phyloP scores from a whole-genome alignment of 2,329 filamentous ascomycete genomes.

The Pseudogymnoascus sp. region DNA sequence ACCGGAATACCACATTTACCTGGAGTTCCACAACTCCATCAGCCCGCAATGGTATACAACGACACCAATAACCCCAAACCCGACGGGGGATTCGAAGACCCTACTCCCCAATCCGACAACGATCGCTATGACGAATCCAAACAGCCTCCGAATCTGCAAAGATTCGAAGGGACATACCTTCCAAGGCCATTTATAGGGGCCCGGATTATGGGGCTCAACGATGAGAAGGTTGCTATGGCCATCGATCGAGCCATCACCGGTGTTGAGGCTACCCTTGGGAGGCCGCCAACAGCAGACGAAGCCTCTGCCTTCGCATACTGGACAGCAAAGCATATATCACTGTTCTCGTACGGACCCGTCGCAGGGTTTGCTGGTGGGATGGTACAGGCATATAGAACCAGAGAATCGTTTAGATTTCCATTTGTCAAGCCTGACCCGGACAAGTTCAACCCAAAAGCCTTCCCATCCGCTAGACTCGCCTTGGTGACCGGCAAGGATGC shows the following conservation, averaged over 20 bases:
- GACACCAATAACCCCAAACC: slow-evolving; percentile 1
- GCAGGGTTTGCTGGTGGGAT: slow-evolving; percentile 19
- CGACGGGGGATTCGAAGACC: slow-evolving; percentile 4
- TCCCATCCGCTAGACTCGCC: slow-evolving; percentile 12
- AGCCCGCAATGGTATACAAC: slow-evolving; percentile 4
- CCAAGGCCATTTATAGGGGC: slow-evolving; percentile 21
- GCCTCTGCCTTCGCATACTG: slow-evolving; percentile 21
- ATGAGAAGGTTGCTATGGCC: slow-evolving; percentile 8
- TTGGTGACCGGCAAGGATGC: slow-evolving; percentile 16
- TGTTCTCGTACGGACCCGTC: slow-evolving; percentile 21
- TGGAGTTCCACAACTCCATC: background rate
- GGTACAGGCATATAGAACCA: slow-evolving; percentile 19
- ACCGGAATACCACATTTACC: background rate
- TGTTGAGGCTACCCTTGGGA: slow-evolving; percentile 12
- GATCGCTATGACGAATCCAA: background rate
- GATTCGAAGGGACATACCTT: slow-evolving; percentile 17
- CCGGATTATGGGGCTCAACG: slow-evolving; percentile 18
- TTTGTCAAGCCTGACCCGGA: slow-evolving; percentile 24
- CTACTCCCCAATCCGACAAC: background rate
- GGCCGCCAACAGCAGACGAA: slow-evolving; percentile 22
- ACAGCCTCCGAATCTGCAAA: background rate
- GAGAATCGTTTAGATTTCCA: slow-evolving; percentile 21
- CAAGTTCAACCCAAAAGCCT: slow-evolving; percentile 18
- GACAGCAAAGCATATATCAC: slow-evolving; percentile 20
- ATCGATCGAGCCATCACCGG: slow-evolving; percentile 6